A percentile compares a stretch with the other conserved stretches of the same genome.
phyloP scores from a whole-genome alignment of 345 rosid species.

The Triadica sebifera region DNA sequence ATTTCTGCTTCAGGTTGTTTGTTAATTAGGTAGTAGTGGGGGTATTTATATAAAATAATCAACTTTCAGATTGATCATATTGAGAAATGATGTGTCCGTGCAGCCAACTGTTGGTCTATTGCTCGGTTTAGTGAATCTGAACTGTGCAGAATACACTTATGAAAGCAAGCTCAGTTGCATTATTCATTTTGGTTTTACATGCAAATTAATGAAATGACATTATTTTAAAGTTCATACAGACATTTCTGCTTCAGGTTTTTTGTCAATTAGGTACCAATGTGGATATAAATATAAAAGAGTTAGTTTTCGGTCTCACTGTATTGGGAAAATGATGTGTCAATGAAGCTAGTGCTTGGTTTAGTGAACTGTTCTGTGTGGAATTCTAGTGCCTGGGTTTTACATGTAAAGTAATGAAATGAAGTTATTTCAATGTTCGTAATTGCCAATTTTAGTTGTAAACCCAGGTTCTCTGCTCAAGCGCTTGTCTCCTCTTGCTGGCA shows the following conservation, averaged over 20 bases:
- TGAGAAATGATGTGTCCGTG: background rate
- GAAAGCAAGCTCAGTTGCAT: too few species aligned
- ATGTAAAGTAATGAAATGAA: background rate
- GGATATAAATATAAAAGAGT: background rate
- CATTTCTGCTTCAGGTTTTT: background rate
- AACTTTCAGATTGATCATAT: background rate
- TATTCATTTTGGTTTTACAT: background rate
- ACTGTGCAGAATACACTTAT: background rate
- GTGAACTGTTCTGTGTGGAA: background rate
- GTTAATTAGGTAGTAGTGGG: background rate
- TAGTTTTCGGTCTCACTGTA: background rate
- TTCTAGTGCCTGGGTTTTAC: background rate
- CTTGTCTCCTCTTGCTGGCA: too few species aligned
- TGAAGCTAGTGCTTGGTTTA: background rate
- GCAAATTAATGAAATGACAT: background rate
- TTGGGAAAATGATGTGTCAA: background rate
- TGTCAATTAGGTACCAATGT: background rate
- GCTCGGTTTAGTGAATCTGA: background rate
- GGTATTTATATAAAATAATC: background rate
- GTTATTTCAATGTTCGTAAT: background rate
- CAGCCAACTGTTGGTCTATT: background rate
- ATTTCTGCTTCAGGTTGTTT: background rate
- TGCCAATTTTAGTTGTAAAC: background rate
- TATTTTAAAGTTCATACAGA: background rate
- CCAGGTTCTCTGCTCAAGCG: too few species aligned